Base-by-base conservation (phyloP, 441 rosid genomes). In the Mallotus repandus region DNA sequence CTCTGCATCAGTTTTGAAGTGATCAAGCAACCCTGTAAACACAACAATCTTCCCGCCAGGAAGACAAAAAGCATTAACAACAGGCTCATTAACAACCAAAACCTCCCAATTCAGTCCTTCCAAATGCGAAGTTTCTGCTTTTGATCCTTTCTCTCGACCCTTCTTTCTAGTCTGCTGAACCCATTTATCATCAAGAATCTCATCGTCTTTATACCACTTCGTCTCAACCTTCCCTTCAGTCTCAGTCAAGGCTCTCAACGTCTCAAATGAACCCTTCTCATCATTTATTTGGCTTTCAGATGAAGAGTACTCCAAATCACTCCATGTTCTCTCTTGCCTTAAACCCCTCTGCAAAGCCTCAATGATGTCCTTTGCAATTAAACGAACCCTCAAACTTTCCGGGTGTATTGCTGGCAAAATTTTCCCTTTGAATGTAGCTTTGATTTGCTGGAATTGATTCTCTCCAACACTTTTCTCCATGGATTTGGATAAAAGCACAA, bases 1-100 rank as follows among this genome's bases (percentile, higher is more conserved):
- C 91, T 96, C 98, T 0, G 87, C 94, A 88, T 96, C 93, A 45
- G 83, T 86, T 77, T 63, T 86, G 70, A 96, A 93, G 78, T 84
- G 90, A 29, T 93, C 72, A n/a, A 96, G 83, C 82, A 96, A 81
- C 43, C 99, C 99, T 0, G 97, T 85, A 74, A 87, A 91, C 15
- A 96, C 93, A 46, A 93, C 98, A 77, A 96, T 91, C 82, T 93
- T 91, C 60, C 98, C 97, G 68, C 91, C 97, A 32, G 98, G 98
- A 68, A 90, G 78, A 75, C 97, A 93, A 73, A 93, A 86, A 22
- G 97, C 99, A 76, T 91, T 89, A 52, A 89, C 86, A 54, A 78
- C 76, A 70, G 95, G 90, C 65, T 90, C 90, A 53, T 96, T 81
- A 78, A 91, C 96, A 63, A 96, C 99, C 82, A 96, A 76, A 61